Evolutionary conservation across 192 early-diverging fungal species (phyloP).

Genomic region (Coemansia sp.): DNA sequence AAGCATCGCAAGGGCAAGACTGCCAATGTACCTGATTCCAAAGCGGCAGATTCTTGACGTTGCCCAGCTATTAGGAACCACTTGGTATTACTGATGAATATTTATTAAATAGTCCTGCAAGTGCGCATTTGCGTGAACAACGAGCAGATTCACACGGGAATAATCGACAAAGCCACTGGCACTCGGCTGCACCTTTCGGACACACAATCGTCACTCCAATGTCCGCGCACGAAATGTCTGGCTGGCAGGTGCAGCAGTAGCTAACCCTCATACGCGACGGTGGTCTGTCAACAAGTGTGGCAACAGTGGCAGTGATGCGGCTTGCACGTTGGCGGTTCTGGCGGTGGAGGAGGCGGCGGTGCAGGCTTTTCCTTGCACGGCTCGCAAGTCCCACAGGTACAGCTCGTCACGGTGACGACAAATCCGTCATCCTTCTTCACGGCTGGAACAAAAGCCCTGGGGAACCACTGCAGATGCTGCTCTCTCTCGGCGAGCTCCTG

Average conservation of each 20-base stretch:
- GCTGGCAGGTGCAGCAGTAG: neutral
- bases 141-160: too few species aligned
- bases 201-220: neutral
- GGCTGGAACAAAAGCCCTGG: conserved; percentile 54
- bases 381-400: conserved; percentile 43
- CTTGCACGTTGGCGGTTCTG: neutral
- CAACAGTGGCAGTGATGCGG: conserved; percentile 32
- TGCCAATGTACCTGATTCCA: neutral
- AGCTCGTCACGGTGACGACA: conserved; percentile 42
- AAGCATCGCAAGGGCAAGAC: conserved; percentile 2
- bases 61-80: too few species aligned
- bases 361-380: conserved; percentile 31
- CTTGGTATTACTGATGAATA: neutral
- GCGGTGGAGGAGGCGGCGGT: conserved; percentile 8
- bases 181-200: neutral
- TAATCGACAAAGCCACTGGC: neutral
- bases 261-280: too few species aligned
- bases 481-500: conserved; percentile 57
- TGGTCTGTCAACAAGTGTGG: conserved; percentile 16
- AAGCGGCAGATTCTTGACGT: neutral
- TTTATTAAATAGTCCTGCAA: neutral
- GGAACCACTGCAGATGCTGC: conserved; percentile 57
- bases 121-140: too few species aligned
- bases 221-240: neutral
- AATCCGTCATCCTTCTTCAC: conserved; percentile 46